A percentile compares a stretch with the other conserved stretches of the same genome.
Conservation (phyloP, 2,329 filamentous ascomycete genomes). For the Moelleriella libera region DNA sequence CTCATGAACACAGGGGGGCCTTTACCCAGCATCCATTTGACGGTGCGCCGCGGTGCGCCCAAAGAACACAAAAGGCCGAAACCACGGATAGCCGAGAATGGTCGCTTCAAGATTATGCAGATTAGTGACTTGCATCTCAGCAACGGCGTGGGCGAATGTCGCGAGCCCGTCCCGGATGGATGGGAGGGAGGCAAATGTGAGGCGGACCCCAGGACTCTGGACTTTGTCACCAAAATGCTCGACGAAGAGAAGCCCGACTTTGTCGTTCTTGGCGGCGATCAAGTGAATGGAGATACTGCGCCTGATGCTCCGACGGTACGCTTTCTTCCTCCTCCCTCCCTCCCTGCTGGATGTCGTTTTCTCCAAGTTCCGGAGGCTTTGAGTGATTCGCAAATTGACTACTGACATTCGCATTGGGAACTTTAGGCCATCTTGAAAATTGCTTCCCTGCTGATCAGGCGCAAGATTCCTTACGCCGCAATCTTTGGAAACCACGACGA, state of each 20-base stretch:
- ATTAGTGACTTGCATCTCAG: slow-evolving; percentile 88
- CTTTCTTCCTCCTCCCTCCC: background rate
- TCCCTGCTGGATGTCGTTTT: background rate
- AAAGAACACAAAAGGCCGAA: slow-evolving; percentile 52
- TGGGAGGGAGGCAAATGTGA: slow-evolving; percentile 69
- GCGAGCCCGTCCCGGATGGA: slow-evolving; percentile 68
- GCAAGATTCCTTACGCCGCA: slow-evolving; percentile 79
- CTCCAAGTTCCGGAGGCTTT: no score
- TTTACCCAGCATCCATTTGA: slow-evolving; percentile 59
- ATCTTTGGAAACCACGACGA: slow-evolving; percentile 99
- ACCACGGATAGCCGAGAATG: slow-evolving; percentile 71
- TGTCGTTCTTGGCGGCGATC: slow-evolving; percentile 83
- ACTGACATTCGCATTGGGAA: slow-evolving; percentile 4
- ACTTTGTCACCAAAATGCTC: slow-evolving; percentile 71
- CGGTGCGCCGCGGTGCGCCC: slow-evolving; percentile 58
- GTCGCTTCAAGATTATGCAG: slow-evolving; percentile 95
- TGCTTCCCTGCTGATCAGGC: slow-evolving; percentile 67
- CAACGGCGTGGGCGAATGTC: slow-evolving; percentile 73
- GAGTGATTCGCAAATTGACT: no score
- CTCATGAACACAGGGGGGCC: slow-evolving; percentile 51
- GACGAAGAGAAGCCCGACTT: slow-evolving; percentile 91
- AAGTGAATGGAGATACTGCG: slow-evolving; percentile 87
- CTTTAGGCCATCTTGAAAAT: slow-evolving; percentile 80
- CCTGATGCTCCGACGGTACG: slow-evolving; percentile 76
- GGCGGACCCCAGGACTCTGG: slow-evolving; percentile 79